Evolutionary conservation across 352 stramenopile genomes (phyloP).

Genomic region (Pythium dissotocum): DNA sequence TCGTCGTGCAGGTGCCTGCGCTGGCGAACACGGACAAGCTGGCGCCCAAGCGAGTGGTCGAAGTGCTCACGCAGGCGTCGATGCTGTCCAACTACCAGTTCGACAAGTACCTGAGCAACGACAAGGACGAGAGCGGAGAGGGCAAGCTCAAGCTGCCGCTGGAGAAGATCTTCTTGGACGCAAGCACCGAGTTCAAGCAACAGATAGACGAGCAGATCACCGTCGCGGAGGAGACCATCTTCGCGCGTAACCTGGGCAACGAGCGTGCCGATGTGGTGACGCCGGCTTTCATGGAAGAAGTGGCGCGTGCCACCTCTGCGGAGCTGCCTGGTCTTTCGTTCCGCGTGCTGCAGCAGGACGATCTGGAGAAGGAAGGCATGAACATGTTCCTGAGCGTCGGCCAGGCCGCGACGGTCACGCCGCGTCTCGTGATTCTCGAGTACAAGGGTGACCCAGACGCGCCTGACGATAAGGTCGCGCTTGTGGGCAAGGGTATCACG

Average conservation of each 20-base stretch:
- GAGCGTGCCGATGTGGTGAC: constrained; percentile 76
- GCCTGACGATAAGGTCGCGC: constrained; percentile 58
- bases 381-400: constrained; percentile 87
- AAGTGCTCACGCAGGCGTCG: constrained; percentile 72
- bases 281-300: constrained; percentile 81
- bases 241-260: constrained; percentile 85
- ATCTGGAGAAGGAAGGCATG: constrained; percentile 79
- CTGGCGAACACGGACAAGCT: constrained; percentile 34
- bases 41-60: constrained; percentile 45
- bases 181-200: constrained; percentile 58
- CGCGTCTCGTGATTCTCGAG: constrained; percentile 84
- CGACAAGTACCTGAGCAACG: constrained; percentile 71
- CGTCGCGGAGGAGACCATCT: constrained; percentile 81
- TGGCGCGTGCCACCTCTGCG: constrained; percentile 51
- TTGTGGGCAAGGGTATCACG: constrained; percentile 94
- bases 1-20: constrained; percentile 55
- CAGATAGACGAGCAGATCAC: constrained; percentile 62
- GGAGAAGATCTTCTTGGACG: constrained; percentile 63
- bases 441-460: constrained; percentile 72
- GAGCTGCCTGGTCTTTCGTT: constrained; percentile 82
- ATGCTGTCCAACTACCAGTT: constrained; percentile 90
- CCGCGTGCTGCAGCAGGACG: constrained; percentile 72
- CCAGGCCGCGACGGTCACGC: constrained; percentile 65
- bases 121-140: constrained; percentile 58
- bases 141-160: constrained; percentile 68